These are phyloP conservation scores for Wallacemonas sp. DNA, from an alignment of 208 protist genomes.

Conservation along the genomic window DNA sequence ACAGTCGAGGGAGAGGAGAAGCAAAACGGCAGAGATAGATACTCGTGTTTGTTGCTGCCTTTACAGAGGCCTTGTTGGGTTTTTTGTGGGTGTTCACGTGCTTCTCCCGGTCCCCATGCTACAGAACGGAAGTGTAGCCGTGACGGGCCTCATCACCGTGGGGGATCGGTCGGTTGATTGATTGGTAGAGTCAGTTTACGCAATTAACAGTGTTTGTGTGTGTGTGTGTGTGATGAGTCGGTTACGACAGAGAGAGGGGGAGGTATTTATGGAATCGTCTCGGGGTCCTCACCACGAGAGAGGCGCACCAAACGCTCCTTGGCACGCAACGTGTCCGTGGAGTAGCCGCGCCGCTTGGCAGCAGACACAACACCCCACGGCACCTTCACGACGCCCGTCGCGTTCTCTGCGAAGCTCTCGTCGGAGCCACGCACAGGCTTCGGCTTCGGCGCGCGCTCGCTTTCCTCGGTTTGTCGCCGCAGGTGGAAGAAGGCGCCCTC, in stretches of 20 bases:
- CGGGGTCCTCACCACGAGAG: constrained; percentile 82
- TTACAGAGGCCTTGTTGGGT: too few species aligned
- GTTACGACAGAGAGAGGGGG: not conserved
- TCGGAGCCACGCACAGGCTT: constrained; percentile 68
- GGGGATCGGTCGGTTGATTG: not conserved
- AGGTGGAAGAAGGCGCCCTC: constrained; percentile 89
- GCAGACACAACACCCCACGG: constrained; percentile 78
- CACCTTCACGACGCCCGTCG: constrained; percentile 75
- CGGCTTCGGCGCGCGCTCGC: constrained; percentile 61
- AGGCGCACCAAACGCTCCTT: constrained; percentile 86
- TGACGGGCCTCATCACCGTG: too few species aligned
- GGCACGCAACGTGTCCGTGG: constrained; percentile 71
- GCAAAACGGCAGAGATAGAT: too few species aligned
- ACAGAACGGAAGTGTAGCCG: too few species aligned
- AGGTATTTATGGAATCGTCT: constrained; percentile 70
- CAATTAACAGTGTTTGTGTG: not conserved
- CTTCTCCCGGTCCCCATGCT: too few species aligned
- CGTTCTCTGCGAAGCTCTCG: constrained; percentile 20
- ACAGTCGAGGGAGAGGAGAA: too few species aligned
- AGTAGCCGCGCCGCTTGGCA: constrained; percentile 69
- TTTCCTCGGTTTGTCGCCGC: constrained; percentile 48
- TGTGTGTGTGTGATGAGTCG: constrained; percentile 7
- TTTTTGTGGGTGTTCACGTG: too few species aligned
- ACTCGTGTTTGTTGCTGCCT: too few species aligned
- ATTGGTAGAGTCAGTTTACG: not conserved